Evolutionary conservation across 495 filamentous ascomycete species (phyloP).

Genomic region (Aspergillus panamensis): DNA sequence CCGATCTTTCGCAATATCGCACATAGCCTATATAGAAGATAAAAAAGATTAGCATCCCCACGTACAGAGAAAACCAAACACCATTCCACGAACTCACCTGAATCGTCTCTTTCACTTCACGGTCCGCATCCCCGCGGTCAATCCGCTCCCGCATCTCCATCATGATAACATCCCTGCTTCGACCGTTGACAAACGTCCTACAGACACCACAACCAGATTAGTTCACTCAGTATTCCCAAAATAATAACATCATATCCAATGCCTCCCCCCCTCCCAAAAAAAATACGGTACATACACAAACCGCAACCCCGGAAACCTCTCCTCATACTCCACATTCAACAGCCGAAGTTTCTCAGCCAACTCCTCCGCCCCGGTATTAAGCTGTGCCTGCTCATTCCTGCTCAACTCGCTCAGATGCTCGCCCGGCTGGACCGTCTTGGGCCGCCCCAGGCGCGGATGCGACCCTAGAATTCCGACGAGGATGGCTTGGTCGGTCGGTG

Average conservation of each 20-base stretch:
- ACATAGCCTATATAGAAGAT: constrained; percentile 55
- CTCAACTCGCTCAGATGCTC: constrained; percentile 67
- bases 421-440: constrained; percentile 46
- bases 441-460: constrained; percentile 81
- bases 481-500: constrained; percentile 49
- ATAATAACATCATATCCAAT: neutral
- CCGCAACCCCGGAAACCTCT: constrained; percentile 72
- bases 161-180: constrained; percentile 70
- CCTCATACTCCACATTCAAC: constrained; percentile 82
- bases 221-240: neutral
- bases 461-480: constrained; percentile 73
- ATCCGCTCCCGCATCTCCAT: constrained; percentile 80
- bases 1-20: constrained; percentile 65
- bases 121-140: constrained; percentile 57
- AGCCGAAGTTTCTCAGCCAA: constrained; percentile 43
- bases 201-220: neutral
- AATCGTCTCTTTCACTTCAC: constrained; percentile 72
- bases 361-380: constrained; percentile 54
- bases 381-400: constrained; percentile 71
- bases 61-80: constrained; percentile 12
- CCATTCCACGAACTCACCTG: constrained; percentile 64
- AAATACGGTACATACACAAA: constrained; percentile 65
- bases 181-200: constrained; percentile 85
- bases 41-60: neutral
- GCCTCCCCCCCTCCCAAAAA: neutral